These are phyloP conservation scores for Dichomitus squalens DNA, from an alignment of 1,284 basidiomycete genomes.

Conservation along the genomic window DNA sequence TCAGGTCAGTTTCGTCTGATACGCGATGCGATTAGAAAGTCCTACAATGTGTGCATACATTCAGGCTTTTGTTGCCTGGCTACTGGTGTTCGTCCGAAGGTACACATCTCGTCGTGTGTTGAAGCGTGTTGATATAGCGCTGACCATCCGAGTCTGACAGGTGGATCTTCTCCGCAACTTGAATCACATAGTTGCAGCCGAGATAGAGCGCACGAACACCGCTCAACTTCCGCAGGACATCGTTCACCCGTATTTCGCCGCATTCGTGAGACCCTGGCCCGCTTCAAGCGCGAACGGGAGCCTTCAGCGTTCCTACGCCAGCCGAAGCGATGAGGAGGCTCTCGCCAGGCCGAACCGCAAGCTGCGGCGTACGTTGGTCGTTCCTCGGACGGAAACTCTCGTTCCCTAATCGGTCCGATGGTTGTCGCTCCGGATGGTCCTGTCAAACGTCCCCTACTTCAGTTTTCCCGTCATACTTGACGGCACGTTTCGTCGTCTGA, in stretches of 20 bases:
- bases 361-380: conserved; percentile 67
- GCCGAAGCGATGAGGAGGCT: conserved; percentile 45
- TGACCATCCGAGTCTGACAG: conserved; percentile 42
- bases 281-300: conserved; percentile 9
- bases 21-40: background rate
- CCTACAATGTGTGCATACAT: background rate
- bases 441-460: conserved; percentile 77
- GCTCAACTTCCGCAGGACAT: background rate
- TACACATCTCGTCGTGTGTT: conserved; percentile 2
- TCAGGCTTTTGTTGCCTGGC: conserved; percentile 37
- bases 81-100: conserved; percentile 36
- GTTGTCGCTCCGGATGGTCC: conserved; percentile 34
- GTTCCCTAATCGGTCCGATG: conserved; percentile 36
- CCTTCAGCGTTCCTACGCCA: background rate
- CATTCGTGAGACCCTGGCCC: conserved; percentile 15
- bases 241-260: conserved; percentile 8
- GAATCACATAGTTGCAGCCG: conserved; percentile 62
- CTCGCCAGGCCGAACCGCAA: conserved; percentile 60
- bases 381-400: conserved; percentile 74
- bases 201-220: conserved; percentile 28
- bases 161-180: conserved; percentile 77
- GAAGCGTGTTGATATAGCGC: background rate
- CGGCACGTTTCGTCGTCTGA: conserved; percentile 82
- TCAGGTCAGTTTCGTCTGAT: conserved; percentile 43
- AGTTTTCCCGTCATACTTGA: conserved; percentile 88